phyloP scores from a whole-genome alignment of 2,329 filamentous ascomycete genomes.

The Fusarium keratoplasticum region DNA sequence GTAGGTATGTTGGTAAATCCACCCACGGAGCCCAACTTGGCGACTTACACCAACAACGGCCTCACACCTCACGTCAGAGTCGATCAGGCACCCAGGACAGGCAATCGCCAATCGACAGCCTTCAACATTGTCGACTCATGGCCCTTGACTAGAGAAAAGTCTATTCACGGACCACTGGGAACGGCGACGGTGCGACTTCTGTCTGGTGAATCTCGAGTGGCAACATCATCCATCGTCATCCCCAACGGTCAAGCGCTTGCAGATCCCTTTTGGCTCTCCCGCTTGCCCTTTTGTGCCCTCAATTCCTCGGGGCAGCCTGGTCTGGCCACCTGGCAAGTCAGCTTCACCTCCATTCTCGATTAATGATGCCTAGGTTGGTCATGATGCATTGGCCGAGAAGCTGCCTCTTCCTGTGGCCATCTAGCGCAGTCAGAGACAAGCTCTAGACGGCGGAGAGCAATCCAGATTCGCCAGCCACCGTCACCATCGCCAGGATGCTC shows the following conservation, averaged over 20 bases:
- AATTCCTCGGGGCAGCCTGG: neutral
- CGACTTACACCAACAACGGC: neutral
- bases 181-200: neutral
- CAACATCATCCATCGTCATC: conserved; percentile 37
- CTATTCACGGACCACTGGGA: conserved; percentile 7
- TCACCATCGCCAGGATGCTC: conserved; percentile 7
- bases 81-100: neutral
- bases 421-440: conserved; percentile 16
- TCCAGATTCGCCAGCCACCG: conserved; percentile 26
- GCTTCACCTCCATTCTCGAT: conserved; percentile 4
- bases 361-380: conserved; percentile 36
- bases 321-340: conserved; percentile 1
- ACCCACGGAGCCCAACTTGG: neutral
- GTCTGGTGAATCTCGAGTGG: neutral
- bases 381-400: conserved; percentile 26
- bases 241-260: conserved; percentile 13
- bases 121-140: conserved; percentile 1
- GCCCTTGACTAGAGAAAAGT: conserved; percentile 2
- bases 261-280: neutral
- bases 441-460: conserved; percentile 21
- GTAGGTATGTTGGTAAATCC: neutral
- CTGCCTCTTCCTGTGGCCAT: neutral
- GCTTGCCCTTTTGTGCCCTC: neutral
- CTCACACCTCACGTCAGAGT: neutral
- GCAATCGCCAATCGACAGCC: neutral